These are phyloP conservation scores for Cicer pinnatifidum DNA, from an alignment of 306 rosid genomes.

Conservation along the genomic window DNA sequence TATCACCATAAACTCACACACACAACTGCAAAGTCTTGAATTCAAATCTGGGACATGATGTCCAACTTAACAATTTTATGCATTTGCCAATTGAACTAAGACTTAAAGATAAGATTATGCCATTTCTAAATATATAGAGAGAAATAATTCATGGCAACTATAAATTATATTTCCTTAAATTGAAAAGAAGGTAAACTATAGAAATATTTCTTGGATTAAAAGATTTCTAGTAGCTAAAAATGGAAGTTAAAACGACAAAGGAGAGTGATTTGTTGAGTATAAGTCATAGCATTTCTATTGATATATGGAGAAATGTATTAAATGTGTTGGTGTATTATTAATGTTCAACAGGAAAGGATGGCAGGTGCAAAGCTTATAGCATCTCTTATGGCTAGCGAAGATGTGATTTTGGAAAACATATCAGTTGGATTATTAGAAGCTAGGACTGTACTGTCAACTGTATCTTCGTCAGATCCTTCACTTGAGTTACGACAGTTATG, in stretches of 20 bases:
- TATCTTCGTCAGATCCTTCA: conserved; percentile 69
- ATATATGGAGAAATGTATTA: not conserved
- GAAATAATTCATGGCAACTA: not conserved
- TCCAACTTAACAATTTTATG: too few species aligned
- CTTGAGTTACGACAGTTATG: conserved; percentile 65
- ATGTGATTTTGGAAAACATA: conserved; percentile 68
- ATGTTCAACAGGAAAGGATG: conserved; percentile 71
- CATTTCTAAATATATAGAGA: not conserved
- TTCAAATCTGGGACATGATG: too few species aligned
- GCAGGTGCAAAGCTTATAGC: conserved; percentile 88
- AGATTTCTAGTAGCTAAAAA: not conserved
- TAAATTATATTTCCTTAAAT: not conserved
- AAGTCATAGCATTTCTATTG: conserved; percentile 27
- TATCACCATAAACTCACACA: too few species aligned
- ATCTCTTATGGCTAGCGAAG: conserved; percentile 87
- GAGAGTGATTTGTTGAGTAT: not conserved
- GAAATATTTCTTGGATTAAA: not conserved
- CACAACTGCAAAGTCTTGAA: too few species aligned
- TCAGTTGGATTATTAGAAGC: conserved; percentile 71
- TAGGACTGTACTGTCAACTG: conserved; percentile 62
- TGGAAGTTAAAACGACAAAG: not conserved
- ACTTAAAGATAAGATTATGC: conserved; percentile 9
- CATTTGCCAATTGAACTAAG: not conserved
- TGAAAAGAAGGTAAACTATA: not conserved
- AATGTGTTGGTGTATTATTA: conserved; percentile 26